phyloP scores from a whole-genome alignment of 2,329 filamentous ascomycete species.

The Paracorniculantispora psalliotae region DNA sequence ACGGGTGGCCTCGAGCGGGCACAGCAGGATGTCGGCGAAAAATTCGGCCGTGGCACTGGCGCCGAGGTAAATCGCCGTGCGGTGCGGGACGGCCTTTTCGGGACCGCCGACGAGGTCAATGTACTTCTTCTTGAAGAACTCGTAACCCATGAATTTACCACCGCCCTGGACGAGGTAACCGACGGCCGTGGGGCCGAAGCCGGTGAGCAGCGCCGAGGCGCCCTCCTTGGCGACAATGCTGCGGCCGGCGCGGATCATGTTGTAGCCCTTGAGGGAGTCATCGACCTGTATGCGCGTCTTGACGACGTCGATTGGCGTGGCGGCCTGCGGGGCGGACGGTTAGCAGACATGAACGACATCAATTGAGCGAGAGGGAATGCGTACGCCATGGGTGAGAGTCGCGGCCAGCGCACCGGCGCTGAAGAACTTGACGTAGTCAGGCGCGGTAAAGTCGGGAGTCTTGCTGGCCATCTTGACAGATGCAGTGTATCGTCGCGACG shows the following conservation, averaged over 20 bases:
- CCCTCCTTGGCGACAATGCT: conserved; percentile 77
- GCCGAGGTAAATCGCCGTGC: conserved; percentile 64
- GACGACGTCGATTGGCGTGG: conserved; percentile 61
- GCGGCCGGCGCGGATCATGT: conserved; percentile 73
- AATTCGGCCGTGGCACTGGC: conserved; percentile 66
- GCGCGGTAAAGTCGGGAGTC: conserved; percentile 35
- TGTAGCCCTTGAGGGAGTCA: conserved; percentile 76
- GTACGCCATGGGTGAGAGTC: conserved; percentile 46
- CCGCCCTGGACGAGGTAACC: conserved; percentile 88
- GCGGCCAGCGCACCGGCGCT: conserved; percentile 48
- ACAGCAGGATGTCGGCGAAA: conserved; percentile 75
- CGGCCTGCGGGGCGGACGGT: conserved; percentile 32
- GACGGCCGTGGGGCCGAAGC: conserved; percentile 78
- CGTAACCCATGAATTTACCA: conserved; percentile 88
- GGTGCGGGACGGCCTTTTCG: conserved; percentile 37
- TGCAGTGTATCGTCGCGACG: neutral
- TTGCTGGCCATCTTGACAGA: conserved; percentile 21
- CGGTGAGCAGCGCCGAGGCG: conserved; percentile 72
- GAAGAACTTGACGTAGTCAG: conserved; percentile 50
- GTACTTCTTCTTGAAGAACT: conserved; percentile 88
- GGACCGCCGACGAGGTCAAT: conserved; percentile 61
- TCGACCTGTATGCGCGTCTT: conserved; percentile 92
- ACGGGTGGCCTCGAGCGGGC: conserved; percentile 80
- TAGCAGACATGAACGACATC: neutral
- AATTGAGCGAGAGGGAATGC: conserved; percentile 16